Conservation (phyloP, 2,329 filamentous ascomycete species). For the Talaromyces atroroseus region DNA sequence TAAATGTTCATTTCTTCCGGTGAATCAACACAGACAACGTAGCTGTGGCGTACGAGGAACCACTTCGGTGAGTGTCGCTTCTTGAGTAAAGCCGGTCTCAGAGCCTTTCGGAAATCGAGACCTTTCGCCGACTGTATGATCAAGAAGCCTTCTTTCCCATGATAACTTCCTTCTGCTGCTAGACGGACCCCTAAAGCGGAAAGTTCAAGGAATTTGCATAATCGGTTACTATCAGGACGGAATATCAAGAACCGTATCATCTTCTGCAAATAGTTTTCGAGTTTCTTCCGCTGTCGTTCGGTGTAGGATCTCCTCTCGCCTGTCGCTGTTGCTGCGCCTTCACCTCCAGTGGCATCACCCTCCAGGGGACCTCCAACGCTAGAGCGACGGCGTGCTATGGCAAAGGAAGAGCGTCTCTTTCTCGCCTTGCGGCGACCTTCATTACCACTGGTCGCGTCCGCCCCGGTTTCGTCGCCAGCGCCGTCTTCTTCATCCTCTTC, state of each 20-base stretch:
- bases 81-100: constrained; percentile 73
- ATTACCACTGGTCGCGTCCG: constrained; percentile 64
- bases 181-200: constrained; percentile 90
- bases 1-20: constrained; percentile 98
- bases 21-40: constrained; percentile 96
- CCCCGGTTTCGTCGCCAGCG: constrained; percentile 44
- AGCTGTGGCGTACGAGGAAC: constrained; percentile 97
- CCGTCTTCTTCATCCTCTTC: constrained; percentile 59
- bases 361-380: constrained; percentile 42
- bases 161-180: constrained; percentile 91
- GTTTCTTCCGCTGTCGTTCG: constrained; percentile 73
- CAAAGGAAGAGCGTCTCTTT: constrained; percentile 53
- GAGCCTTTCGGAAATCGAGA: constrained; percentile 73
- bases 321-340: constrained; percentile 37
- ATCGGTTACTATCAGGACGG: constrained; percentile 84
- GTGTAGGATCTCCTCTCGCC: constrained; percentile 58
- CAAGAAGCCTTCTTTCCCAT: constrained; percentile 93
- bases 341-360: constrained; percentile 29
- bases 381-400: constrained; percentile 54
- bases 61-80: constrained; percentile 85
- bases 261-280: constrained; percentile 86
- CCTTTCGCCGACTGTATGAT: constrained; percentile 89
- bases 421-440: constrained; percentile 53
- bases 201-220: constrained; percentile 93
- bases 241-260: constrained; percentile 98